Conservation (phyloP, 441 rosid species). For the Geranium incanum region DNA sequence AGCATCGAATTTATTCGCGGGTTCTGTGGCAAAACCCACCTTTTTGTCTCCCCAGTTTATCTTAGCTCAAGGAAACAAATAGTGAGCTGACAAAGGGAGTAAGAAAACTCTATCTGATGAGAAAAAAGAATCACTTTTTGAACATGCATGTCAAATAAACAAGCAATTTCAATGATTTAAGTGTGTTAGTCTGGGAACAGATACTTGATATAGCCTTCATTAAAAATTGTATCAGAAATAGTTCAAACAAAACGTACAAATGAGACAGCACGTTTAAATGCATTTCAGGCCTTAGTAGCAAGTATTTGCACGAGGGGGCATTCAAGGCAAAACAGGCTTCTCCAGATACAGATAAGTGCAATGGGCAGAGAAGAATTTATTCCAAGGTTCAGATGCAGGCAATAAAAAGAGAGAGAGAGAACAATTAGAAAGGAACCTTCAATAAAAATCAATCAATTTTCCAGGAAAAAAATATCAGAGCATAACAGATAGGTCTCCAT, state of each 20-base stretch:
- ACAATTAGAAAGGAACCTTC: slow-evolving; percentile 26
- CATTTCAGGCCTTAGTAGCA: slow-evolving; percentile 25
- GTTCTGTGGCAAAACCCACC: slow-evolving; percentile 28
- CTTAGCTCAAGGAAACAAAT: neutral
- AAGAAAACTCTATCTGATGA: neutral
- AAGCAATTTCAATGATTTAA: slow-evolving; percentile 10
- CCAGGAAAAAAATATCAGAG: slow-evolving; percentile 25
- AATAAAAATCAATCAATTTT: slow-evolving; percentile 30
- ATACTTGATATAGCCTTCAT: neutral
- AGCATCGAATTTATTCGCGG: slow-evolving; percentile 43
- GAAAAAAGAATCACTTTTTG: neutral
- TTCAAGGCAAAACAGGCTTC: slow-evolving; percentile 42
- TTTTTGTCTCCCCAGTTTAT: neutral
- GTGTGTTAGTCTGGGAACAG: slow-evolving; percentile 15
- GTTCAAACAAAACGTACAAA: slow-evolving; percentile 19
- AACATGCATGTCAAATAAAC: neutral
- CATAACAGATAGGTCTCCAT: slow-evolving; percentile 36
- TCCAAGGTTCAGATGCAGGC: slow-evolving; percentile 38
- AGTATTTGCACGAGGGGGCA: slow-evolving; percentile 27
- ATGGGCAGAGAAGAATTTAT: slow-evolving; percentile 46
- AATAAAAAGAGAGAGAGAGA: slow-evolving; percentile 19
- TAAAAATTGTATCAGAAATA: slow-evolving; percentile 9
- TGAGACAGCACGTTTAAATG: slow-evolving; percentile 24
- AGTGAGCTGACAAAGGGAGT: neutral
- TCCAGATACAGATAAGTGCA: slow-evolving; percentile 39